Percentiles rank a stretch among this genome's conserved stretches.
phyloP scores from a whole-genome alignment of 2,329 filamentous ascomycete genomes.

The Emmonsia crescens region DNA sequence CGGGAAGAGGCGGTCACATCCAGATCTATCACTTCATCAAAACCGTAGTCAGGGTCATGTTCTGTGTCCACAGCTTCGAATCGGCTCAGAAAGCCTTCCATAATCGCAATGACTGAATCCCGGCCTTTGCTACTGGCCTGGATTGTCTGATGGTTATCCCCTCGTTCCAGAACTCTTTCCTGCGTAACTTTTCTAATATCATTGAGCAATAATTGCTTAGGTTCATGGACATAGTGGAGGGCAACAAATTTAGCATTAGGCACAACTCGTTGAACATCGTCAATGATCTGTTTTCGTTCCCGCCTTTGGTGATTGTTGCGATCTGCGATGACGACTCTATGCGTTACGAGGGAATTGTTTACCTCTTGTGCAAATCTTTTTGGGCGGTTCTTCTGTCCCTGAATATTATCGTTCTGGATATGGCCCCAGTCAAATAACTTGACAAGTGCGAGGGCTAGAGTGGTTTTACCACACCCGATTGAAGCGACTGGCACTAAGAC shows the following conservation, averaged over 20 bases:
- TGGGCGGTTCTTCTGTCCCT: slow-evolving; percentile 61
- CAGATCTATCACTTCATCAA: slow-evolving; percentile 76
- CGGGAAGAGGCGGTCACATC: slow-evolving; percentile 68
- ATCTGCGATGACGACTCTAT: slow-evolving; percentile 74
- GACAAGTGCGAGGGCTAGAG: slow-evolving; percentile 67
- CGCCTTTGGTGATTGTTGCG: slow-evolving; percentile 86
- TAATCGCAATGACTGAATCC: slow-evolving; percentile 72
- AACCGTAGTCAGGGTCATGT: slow-evolving; percentile 62
- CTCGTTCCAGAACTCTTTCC: slow-evolving; percentile 68
- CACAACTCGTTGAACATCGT: slow-evolving; percentile 56
- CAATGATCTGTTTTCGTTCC: slow-evolving; percentile 78
- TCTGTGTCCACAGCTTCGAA: slow-evolving; percentile 68
- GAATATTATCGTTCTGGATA: slow-evolving; percentile 93
- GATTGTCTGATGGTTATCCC: slow-evolving; percentile 97
- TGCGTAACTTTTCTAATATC: slow-evolving; percentile 64
- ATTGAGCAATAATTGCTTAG: slow-evolving; percentile 49
- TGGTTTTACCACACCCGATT: slow-evolving; percentile 95
- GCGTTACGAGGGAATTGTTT: slow-evolving; percentile 50
- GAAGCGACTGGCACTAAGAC: slow-evolving; percentile 86
- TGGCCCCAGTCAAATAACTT: slow-evolving; percentile 87
- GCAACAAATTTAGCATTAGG: slow-evolving; percentile 64
- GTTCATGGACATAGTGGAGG: slow-evolving; percentile 75
- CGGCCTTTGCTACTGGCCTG: slow-evolving; percentile 64
- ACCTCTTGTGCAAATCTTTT: slow-evolving; percentile 65
- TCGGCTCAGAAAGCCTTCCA: slow-evolving; percentile 83